These are phyloP conservation scores for Diaporthe amygdali DNA, from an alignment of 2,329 filamentous ascomycete species.

Conservation along the genomic window DNA sequence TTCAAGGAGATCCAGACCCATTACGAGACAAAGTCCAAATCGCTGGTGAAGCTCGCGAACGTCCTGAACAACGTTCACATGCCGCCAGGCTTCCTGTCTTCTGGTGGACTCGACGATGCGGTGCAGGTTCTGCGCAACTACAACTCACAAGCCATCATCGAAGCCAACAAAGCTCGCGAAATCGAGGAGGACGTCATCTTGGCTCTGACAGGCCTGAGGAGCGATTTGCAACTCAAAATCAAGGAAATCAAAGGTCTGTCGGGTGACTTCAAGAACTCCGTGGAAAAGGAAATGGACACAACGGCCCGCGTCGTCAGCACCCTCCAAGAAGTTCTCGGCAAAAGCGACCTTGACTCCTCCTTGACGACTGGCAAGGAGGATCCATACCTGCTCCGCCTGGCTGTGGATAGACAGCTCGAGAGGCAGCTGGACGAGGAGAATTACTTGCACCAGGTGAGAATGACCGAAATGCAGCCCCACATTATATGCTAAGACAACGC, in stretches of 20 bases:
- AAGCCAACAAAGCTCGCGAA: constrained; percentile 87
- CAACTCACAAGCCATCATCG: constrained; percentile 79
- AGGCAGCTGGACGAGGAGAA: constrained; percentile 96
- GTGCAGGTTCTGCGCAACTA: constrained; percentile 80
- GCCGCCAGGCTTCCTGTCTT: constrained; percentile 76
- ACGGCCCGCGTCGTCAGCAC: constrained; percentile 80
- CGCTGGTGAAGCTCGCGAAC: constrained; percentile 81
- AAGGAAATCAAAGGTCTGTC: constrained; percentile 96
- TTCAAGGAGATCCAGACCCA: constrained; percentile 90
- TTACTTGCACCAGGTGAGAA: constrained; percentile 84
- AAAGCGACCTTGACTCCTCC: constrained; percentile 79
- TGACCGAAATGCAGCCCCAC: neutral
- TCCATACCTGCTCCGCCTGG: constrained; percentile 84
- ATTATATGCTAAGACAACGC: constrained; percentile 27
- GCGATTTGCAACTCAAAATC: constrained; percentile 92
- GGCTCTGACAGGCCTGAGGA: constrained; percentile 82
- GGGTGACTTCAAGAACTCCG: constrained; percentile 95
- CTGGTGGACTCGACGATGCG: constrained; percentile 88
- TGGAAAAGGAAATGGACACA: constrained; percentile 90
- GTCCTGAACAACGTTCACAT: constrained; percentile 80
- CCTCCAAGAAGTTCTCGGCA: constrained; percentile 81
- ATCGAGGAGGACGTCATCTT: constrained; percentile 92
- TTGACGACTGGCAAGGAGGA: constrained; percentile 85
- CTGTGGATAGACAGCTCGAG: constrained; percentile 89
- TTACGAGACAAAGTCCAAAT: constrained; percentile 86